A percentile compares a stretch with the other conserved stretches of the same genome.
These are phyloP conservation scores for Pestalotiopsis sp. DNA, from an alignment of 2,329 filamentous ascomycete species.

Conservation along the genomic window DNA sequence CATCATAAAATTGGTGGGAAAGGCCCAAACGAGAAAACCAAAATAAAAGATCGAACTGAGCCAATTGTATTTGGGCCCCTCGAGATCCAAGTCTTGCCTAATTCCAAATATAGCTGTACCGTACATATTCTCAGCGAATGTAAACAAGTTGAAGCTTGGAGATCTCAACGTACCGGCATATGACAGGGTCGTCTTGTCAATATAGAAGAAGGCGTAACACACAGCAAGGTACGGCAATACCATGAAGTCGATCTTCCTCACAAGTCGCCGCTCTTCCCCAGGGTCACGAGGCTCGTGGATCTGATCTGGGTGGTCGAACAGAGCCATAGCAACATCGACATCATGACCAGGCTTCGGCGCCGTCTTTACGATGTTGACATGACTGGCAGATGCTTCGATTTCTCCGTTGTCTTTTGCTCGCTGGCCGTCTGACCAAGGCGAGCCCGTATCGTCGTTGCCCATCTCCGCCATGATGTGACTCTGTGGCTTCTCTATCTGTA, in stretches of 20 bases:
- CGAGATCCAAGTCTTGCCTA: constrained; percentile 54
- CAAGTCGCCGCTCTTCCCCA: constrained; percentile 26
- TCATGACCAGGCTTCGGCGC: constrained; percentile 15
- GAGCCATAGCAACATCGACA: constrained; percentile 24
- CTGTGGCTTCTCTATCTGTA: not conserved
- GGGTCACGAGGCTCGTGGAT: constrained; percentile 25
- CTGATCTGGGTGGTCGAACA: constrained; percentile 27
- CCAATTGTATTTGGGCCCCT: constrained; percentile 57
- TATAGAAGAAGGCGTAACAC: constrained; percentile 56
- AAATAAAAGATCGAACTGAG: constrained; percentile 58
- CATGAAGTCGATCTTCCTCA: constrained; percentile 59
- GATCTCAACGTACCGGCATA: constrained; percentile 45
- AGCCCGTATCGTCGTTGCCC: too few species aligned
- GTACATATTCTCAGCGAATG: not conserved
- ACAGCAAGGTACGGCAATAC: constrained; percentile 59
- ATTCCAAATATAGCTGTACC: constrained; percentile 58
- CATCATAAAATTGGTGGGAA: constrained; percentile 56
- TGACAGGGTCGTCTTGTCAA: constrained; percentile 52
- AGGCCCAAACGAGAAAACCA: constrained; percentile 55
- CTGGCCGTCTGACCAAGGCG: not conserved
- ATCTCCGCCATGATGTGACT: not conserved
- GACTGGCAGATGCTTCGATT: not conserved
- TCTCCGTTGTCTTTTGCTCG: not conserved
- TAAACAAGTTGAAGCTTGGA: not conserved
- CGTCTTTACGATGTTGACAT: constrained; percentile 1